Percentiles rank a stretch among this genome's conserved stretches.
These are phyloP conservation scores for Colletotrichum horii DNA, from an alignment of 2,329 filamentous ascomycete species.

Conservation along the genomic window DNA sequence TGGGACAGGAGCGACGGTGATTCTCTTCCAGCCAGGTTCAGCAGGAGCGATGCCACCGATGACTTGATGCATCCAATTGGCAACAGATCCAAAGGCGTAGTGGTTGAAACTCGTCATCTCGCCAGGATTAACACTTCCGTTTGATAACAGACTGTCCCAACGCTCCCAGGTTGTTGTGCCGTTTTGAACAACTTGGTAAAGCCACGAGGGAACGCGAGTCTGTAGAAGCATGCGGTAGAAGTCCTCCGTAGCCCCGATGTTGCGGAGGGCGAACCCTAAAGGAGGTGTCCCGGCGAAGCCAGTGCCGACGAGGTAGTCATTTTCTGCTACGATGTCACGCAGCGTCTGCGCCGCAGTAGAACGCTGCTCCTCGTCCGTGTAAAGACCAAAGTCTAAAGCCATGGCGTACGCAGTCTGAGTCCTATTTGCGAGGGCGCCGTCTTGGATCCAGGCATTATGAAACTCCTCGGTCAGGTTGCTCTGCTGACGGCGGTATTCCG, in stretches of 20 bases:
- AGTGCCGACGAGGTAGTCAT: constrained; percentile 41
- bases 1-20: constrained; percentile 38
- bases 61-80: constrained; percentile 49
- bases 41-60: constrained; percentile 45
- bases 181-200: constrained; percentile 51
- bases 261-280: constrained; percentile 35
- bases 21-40: constrained; percentile 44
- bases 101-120: constrained; percentile 57
- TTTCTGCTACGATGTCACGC: constrained; percentile 33
- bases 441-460: constrained; percentile 33
- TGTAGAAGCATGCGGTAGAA: constrained; percentile 55
- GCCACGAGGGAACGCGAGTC: constrained; percentile 49
- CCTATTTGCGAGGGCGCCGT: constrained; percentile 35
- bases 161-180: constrained; percentile 57
- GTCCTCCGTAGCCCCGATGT: constrained; percentile 31
- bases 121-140: constrained; percentile 49
- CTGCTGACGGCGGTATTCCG: constrained; percentile 25
- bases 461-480: constrained; percentile 30
- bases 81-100: constrained; percentile 54
- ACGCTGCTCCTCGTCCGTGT: constrained; percentile 24
- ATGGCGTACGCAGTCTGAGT: constrained; percentile 46
- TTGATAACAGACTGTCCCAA: constrained; percentile 51
- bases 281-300: constrained; percentile 51
- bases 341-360: constrained; percentile 31
- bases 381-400: constrained; percentile 41